These are phyloP conservation scores for Corchorus olitorius DNA, from an alignment of 345 rosid species.

Conservation along the genomic window DNA sequence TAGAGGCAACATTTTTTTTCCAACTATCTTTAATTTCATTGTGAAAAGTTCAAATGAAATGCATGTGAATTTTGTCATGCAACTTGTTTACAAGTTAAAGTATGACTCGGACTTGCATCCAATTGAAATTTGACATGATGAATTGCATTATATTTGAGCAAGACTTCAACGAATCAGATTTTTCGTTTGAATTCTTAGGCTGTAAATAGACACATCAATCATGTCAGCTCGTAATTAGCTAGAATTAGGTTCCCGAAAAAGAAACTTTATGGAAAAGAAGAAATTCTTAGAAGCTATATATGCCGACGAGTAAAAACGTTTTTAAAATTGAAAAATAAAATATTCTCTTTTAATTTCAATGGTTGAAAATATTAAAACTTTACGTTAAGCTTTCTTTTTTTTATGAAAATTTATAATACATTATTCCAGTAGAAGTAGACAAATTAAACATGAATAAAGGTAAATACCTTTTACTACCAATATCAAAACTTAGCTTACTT, in stretches of 20 bases:
- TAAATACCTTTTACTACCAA: neutral
- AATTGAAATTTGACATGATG: neutral
- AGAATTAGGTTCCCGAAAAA: neutral
- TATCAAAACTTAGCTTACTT: neutral
- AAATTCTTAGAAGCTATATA: no score
- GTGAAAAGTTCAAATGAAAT: neutral
- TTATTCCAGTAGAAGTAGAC: no score
- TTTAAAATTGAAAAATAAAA: no score
- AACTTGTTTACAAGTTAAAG: neutral
- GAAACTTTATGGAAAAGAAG: no score
- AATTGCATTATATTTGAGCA: neutral
- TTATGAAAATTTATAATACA: no score
- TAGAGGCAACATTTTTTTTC: neutral
- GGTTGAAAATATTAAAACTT: no score
- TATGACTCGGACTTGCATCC: neutral
- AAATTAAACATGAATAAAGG: no score
- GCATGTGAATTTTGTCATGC: neutral
- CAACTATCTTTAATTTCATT: neutral
- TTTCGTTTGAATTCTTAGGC: neutral
- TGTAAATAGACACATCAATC: neutral
- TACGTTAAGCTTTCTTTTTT: no score
- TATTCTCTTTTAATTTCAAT: no score
- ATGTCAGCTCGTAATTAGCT: neutral
- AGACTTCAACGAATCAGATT: neutral
- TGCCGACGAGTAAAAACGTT: no score